Conservation (phyloP, 2,329 filamentous ascomycete species). For the Trematosphaeria pertusa region DNA sequence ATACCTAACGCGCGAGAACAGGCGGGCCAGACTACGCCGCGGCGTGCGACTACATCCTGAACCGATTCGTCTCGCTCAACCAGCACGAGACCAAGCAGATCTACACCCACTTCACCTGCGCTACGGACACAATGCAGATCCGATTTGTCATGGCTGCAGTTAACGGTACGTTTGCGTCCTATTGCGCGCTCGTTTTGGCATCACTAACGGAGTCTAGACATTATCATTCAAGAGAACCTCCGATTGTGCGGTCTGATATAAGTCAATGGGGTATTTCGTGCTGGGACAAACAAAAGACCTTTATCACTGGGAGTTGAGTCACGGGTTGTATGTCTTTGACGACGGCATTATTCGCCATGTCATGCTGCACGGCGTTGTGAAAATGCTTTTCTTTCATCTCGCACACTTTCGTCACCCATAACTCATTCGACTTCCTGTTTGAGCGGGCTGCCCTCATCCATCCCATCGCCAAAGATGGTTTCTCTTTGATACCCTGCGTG, state of each 20-base stretch:
- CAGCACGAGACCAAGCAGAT: conserved; percentile 99
- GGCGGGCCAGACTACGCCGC: conserved; percentile 94
- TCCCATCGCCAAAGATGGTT: too few species aligned
- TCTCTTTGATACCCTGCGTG: conserved; percentile 45
- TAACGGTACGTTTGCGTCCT: conserved; percentile 72
- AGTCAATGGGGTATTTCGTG: conserved; percentile 40
- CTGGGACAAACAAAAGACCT: conserved; percentile 34
- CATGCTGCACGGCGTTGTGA: conserved; percentile 46
- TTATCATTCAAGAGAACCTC: conserved; percentile 99
- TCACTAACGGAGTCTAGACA: conserved; percentile 71
- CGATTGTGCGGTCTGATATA: conserved; percentile 96
- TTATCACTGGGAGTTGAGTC: conserved; percentile 42
- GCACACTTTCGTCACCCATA: conserved; percentile 19
- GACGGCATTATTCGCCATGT: conserved; percentile 39
- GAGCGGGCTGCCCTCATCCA: conserved; percentile 39
- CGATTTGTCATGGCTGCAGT: conserved; percentile 99
- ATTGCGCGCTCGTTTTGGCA: conserved; percentile 2
- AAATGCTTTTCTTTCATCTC: conserved; percentile 38
- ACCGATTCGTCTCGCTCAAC: conserved; percentile 97
- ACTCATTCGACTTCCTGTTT: conserved; percentile 32
- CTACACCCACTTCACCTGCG: conserved; percentile 99
- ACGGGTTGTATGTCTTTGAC: conserved; percentile 46
- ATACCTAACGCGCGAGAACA: conserved; percentile 22
- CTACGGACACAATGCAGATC: conserved; percentile 98
- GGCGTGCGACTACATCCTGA: conserved; percentile 98